These are phyloP conservation scores for Ophiocordyceps camponoti-leonardi DNA, from an alignment of 2,329 filamentous ascomycete species.

Conservation along the genomic window DNA sequence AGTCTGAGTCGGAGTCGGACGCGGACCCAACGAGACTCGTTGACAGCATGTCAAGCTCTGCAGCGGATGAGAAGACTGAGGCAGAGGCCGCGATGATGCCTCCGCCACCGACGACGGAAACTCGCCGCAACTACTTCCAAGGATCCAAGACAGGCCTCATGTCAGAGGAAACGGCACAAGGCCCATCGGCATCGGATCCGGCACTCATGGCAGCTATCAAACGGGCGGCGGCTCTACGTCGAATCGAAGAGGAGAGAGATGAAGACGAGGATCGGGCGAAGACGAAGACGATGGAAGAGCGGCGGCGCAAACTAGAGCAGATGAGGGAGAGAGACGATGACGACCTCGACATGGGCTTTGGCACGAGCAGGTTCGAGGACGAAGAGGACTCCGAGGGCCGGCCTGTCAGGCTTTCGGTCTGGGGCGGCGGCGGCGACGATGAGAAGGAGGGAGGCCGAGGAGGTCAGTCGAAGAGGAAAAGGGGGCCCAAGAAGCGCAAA, in stretches of 20 bases:
- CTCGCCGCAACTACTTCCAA: conserved; percentile 44
- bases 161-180: conserved; percentile 31
- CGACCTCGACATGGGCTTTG: conserved; percentile 91
- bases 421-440: conserved; percentile 41
- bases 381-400: conserved; percentile 63
- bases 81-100: conserved; percentile 17
- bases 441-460: conserved; percentile 21
- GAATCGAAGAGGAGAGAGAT: conserved; percentile 23
- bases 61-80: background rate
- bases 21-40: conserved; percentile 15
- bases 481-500: conserved; percentile 58
- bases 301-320: conserved; percentile 57
- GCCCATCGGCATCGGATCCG: conserved; percentile 51
- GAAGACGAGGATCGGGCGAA: conserved; percentile 3
- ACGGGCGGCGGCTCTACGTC: conserved; percentile 55
- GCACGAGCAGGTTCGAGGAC: conserved; percentile 71
- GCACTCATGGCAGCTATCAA: conserved; percentile 71
- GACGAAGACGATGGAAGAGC: conserved; percentile 42
- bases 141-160: conserved; percentile 37
- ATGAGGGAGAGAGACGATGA: conserved; percentile 64
- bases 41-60: conserved; percentile 6
- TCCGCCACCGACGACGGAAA: conserved; percentile 25
- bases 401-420: conserved; percentile 51
- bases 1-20: conserved; percentile 17
- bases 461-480: conserved; percentile 45